Base-by-base conservation (phyloP, 495 filamentous ascomycete genomes). In the Talaromyces adpressus region DNA sequence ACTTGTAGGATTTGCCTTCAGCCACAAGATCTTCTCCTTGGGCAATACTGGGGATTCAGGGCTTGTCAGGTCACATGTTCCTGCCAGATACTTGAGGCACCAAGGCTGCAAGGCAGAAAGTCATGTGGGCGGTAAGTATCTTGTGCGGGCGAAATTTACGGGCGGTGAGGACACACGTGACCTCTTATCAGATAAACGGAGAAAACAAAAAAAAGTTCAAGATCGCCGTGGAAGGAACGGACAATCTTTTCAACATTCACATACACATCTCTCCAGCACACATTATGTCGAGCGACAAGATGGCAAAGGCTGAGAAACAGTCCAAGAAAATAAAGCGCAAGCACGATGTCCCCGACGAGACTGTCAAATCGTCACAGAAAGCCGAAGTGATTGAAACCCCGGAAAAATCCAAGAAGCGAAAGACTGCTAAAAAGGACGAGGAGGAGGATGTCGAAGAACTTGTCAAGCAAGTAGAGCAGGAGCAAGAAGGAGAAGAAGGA, bases 311-410 rank as follows among this genome's bases (percentile, higher is more conserved):
- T 32, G 54, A 59, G 34, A 45, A 64, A 34, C 4, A 25, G 2
- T 59, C 62, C 7, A 64, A 49, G 18, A 59, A 64, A 49, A 29
- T 59, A 6, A 64, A 64, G 56, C 53, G 51, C 39, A 41, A 59
- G 36, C 41, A 51, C 12, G 25, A 59, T 45, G 36, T 27, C n/a
- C 52, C 51, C 41, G n/a, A 59, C 14, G 29, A 54, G 23, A 23
- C 39, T 29, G 59, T 65, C 61, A 22, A 65, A 63, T 30, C 45
- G 27, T 30, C 27, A 25, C 7, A 25, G 11, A 20, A 18, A 6
- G 27, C 22, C 25, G 39, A 32, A 51, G 27, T 49, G 6, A 41
- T 22, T 29, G 60, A 53, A 8, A 22, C 27, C 16, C 14, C n/a
- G 11, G 60, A 62, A 4, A 62, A 62, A 29, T 4, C 47, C 12